phyloP scores from a whole-genome alignment of 1,284 basidiomycete species.

The Prillingera fragicola region DNA sequence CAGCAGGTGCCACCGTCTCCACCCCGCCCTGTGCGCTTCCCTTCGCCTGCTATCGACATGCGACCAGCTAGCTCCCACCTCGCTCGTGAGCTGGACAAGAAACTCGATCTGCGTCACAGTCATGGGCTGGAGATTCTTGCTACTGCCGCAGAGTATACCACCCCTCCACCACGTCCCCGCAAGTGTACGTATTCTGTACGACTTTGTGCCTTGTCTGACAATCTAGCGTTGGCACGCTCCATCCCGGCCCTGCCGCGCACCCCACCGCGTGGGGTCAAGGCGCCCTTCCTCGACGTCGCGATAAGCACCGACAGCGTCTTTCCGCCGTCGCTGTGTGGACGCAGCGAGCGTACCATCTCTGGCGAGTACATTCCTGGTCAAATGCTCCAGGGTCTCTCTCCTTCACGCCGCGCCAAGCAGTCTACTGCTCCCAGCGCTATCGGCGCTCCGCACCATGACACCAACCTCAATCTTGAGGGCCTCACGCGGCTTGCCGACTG shows the following conservation, averaged over 20 bases:
- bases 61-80: not conserved
- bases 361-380: not conserved
- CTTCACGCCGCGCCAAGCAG: conserved; percentile 11
- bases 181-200: too few species aligned
- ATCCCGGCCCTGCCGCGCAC: too few species aligned
- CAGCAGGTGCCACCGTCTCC: too few species aligned
- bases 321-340: not conserved
- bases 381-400: not conserved
- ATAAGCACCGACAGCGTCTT: conserved; percentile 1
- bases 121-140: not conserved
- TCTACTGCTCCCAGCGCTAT: conserved; percentile 11
- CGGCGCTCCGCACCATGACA: conserved; percentile 16
- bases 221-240: too few species aligned
- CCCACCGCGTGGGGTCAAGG: too few species aligned
- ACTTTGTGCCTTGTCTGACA: too few species aligned
- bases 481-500: conserved; percentile 41
- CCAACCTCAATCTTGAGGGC: conserved; percentile 28
- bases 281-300: conserved; percentile 11
- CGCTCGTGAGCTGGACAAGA: not conserved
- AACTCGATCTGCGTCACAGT: not conserved
- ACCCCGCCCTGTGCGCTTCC: not conserved
- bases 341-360: not conserved
- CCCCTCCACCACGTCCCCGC: too few species aligned
- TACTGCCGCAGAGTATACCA: not conserved
- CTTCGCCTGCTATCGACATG: not conserved